Conservation (phyloP, 2,329 filamentous ascomycete genomes). For the Phialophora verrucosa region DNA sequence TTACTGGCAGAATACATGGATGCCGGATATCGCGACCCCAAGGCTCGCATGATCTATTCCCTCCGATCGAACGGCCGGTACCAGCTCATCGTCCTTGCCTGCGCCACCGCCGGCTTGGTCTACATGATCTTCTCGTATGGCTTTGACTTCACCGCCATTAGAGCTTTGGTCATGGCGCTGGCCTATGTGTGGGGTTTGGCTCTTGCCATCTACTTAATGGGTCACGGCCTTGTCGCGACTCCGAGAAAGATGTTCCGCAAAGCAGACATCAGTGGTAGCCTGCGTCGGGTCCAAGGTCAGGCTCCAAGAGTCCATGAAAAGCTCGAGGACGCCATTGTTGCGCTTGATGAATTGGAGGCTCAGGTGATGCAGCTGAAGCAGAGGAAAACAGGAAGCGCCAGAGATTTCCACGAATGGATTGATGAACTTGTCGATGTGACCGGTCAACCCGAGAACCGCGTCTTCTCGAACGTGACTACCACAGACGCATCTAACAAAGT, state of each 20-base stretch:
- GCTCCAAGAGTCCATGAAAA: constrained; percentile 86
- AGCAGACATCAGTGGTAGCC: constrained; percentile 73
- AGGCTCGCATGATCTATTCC: constrained; percentile 80
- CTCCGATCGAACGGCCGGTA: constrained; percentile 87
- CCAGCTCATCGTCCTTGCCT: constrained; percentile 77
- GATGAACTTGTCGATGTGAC: constrained; percentile 85
- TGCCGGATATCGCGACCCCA: constrained; percentile 87
- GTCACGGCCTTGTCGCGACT: constrained; percentile 90
- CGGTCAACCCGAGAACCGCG: constrained; percentile 67
- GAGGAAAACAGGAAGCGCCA: constrained; percentile 77
- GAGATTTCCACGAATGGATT: constrained; percentile 88
- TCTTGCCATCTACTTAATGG: constrained; percentile 95
- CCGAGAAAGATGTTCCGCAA: constrained; percentile 80
- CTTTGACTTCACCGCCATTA: constrained; percentile 73
- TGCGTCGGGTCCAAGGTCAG: constrained; percentile 76
- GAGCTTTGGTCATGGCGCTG: constrained; percentile 86
- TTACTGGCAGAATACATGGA: constrained; percentile 94
- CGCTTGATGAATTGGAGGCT: constrained; percentile 78
- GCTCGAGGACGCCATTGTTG: constrained; percentile 80
- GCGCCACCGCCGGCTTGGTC: constrained; percentile 72
- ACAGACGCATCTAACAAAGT: constrained; percentile 55
- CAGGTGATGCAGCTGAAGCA: constrained; percentile 80
- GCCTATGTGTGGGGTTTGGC: constrained; percentile 93
- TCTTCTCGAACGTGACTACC: constrained; percentile 47
- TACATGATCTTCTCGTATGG: constrained; percentile 84